Evolutionary conservation across 106 monocot genomes (phyloP).

Genomic region (Triglochin maritima): DNA sequence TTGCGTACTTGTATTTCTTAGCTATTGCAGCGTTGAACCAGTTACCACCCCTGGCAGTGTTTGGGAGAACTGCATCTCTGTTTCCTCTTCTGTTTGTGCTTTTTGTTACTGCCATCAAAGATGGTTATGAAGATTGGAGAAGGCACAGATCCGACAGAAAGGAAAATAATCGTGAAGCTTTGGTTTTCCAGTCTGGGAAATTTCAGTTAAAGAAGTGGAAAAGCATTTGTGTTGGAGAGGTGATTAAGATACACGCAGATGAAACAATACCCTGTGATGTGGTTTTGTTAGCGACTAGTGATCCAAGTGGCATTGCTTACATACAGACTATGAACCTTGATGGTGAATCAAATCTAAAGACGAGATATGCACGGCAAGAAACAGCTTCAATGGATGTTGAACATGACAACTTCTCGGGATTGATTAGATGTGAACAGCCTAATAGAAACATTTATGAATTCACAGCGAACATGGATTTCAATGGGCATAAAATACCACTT

Average conservation of each 20-base stretch:
- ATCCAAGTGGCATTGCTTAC: slow-evolving; percentile 92
- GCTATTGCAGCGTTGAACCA: slow-evolving; percentile 97
- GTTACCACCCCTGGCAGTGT: slow-evolving; percentile 94
- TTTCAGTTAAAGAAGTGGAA: slow-evolving; percentile 84
- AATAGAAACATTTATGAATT: slow-evolving; percentile 98
- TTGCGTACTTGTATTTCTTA: slow-evolving; percentile 92
- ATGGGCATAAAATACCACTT: slow-evolving; percentile 64
- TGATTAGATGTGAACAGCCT: slow-evolving; percentile 90
- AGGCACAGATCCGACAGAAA: slow-evolving; percentile 91
- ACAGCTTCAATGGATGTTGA: slow-evolving; percentile 43
- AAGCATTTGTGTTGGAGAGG: slow-evolving; percentile 72
- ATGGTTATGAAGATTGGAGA: slow-evolving; percentile 98
- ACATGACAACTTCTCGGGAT: slow-evolving; percentile 48
- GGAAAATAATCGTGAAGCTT: slow-evolving; percentile 76
- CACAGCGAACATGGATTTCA: slow-evolving; percentile 83
- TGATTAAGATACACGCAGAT: slow-evolving; percentile 72
- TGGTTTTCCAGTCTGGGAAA: slow-evolving; percentile 60
- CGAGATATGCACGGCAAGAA: slow-evolving; percentile 93
- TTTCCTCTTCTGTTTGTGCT: slow-evolving; percentile 96
- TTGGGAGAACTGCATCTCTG: slow-evolving; percentile 94
- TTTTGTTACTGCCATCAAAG: slow-evolving; percentile 95
- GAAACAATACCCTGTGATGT: slow-evolving; percentile 92
- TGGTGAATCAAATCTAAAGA: slow-evolving; percentile 95
- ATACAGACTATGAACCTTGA: slow-evolving; percentile 99
- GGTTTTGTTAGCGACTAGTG: slow-evolving; percentile 84